Conservation (phyloP, 23 red algal species). For the Gracilaria gracilis region DNA sequence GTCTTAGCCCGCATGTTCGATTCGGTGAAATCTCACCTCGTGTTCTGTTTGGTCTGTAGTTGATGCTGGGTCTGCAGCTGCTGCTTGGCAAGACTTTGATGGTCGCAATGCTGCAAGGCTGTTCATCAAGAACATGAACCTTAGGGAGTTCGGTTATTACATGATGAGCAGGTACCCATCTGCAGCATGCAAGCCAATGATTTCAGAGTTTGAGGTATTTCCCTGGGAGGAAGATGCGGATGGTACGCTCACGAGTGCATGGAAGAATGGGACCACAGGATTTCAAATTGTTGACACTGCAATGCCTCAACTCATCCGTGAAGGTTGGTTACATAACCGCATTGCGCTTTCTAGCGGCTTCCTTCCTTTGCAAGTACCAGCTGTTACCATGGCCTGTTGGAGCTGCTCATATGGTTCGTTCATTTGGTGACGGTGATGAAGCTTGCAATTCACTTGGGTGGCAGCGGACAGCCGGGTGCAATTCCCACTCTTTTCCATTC, state of each 20-base stretch:
- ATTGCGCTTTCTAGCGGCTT: constrained; percentile 90
- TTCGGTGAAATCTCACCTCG: constrained; percentile 81
- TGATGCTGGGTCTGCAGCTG: constrained; percentile 31
- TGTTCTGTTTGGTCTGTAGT: constrained; percentile 72
- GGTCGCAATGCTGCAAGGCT: constrained; percentile 60
- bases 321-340: constrained; percentile 94
- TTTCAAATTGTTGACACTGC: constrained; percentile 98
- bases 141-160: constrained; percentile 95
- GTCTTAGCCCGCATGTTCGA: constrained; percentile 80
- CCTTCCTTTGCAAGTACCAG: constrained; percentile 92
- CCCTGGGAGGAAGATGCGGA: constrained; percentile 79
- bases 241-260: constrained; percentile 39
- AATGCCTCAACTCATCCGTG: constrained; percentile 85
- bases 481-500: constrained; percentile 85
- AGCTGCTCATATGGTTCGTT: constrained; percentile 67
- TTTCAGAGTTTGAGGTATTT: constrained; percentile 86
- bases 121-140: constrained; percentile 92
- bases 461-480: constrained; percentile 94
- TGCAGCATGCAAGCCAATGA: constrained; percentile 72
- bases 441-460: constrained; percentile 90
- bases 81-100: not conserved
- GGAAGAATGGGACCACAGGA: constrained; percentile 82
- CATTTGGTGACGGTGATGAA: constrained; percentile 90
- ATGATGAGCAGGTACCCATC: constrained; percentile 81
- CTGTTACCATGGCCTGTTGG: constrained; percentile 95